Base-by-base conservation (phyloP, 106 monocot genomes). In the Phalaenopsis aphrodite region DNA sequence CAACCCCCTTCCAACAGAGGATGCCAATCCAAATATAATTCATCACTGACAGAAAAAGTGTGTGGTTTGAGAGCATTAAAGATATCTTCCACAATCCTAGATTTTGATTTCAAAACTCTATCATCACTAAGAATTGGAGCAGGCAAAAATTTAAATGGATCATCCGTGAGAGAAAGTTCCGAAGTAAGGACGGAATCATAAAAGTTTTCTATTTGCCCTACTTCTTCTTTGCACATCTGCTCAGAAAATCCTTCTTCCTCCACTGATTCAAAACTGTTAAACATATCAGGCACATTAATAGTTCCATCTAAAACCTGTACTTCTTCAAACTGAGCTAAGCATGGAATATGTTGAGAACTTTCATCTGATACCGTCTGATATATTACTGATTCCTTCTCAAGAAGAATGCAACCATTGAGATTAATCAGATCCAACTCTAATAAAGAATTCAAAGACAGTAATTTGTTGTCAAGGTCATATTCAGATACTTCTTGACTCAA, bases 21-120 rank as follows among this genome's bases (percentile, higher is more conserved):
- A 90, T 98, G 97, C 97, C 97, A 98, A 85, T 98, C 97, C 83
- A 98, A 83, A 78, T 92, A 98, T 83, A 98, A 84, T 57, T 83
- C 89, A 86, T 98, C 97, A 79, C 84, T 79, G 41, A 87, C 90
- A 56, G 97, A 88, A 41, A 87, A 77, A 68, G 89, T 61, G 77
- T 88, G 84, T 49, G 90, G 86, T 83, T 87, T 87, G 23, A 89
- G 75, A 56, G 75, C 24, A 83, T 61, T 64, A 43, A 98, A 80
- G 74, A 89, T 43, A 76, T 87, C 81, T 66, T 78, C 79, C 78
- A 91, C 37, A 78, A 85, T 77, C 16, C 52, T 39, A 68, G 19
- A 73, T 30, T 61, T 10, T 76, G 79, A 81, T 75, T 82, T 87
- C 36, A 81, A 76, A 80, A 72, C 45, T 85, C 85, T 84, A 67